phyloP scores from a whole-genome alignment of 768 basidiomycete genomes.

The Vararia minispora region DNA sequence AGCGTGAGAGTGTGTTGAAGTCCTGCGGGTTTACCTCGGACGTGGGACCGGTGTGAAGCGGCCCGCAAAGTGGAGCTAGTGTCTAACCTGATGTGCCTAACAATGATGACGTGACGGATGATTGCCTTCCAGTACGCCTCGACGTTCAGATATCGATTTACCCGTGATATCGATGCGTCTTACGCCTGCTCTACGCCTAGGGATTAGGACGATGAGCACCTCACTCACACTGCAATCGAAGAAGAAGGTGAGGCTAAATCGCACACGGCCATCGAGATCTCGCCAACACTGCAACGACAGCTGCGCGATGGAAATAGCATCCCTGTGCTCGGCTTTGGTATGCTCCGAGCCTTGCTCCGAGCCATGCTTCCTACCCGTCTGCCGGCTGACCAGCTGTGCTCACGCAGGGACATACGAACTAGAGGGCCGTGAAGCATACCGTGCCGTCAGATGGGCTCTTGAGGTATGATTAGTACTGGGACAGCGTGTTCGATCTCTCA shows the following conservation, averaged over 20 bases:
- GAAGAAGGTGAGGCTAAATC: constrained; percentile 13
- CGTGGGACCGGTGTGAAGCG: no score
- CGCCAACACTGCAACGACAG: constrained; percentile 16
- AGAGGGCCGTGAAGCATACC: constrained; percentile 43
- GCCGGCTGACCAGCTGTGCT: neutral
- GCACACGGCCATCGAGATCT: neutral
- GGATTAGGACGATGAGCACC: no score
- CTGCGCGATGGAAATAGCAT: constrained; percentile 44
- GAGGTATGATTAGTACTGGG: constrained; percentile 30
- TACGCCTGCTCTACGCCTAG: no score
- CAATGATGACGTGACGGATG: no score
- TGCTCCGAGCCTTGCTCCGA: constrained; percentile 4
- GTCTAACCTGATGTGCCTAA: no score
- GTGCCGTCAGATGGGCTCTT: constrained; percentile 47
- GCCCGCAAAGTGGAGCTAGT: no score
- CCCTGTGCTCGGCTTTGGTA: constrained; percentile 50
- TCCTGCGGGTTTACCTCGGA: no score
- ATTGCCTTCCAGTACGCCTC: no score
- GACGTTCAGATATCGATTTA: no score
- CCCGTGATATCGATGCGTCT: no score
- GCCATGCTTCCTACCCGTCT: neutral
- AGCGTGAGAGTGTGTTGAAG: no score
- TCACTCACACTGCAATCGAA: constrained; percentile 19
- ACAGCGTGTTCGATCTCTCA: neutral
- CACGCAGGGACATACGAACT: constrained; percentile 53